Conservation (phyloP, 371 early-diverging fungal genomes). For the Mortierella sp. region DNA sequence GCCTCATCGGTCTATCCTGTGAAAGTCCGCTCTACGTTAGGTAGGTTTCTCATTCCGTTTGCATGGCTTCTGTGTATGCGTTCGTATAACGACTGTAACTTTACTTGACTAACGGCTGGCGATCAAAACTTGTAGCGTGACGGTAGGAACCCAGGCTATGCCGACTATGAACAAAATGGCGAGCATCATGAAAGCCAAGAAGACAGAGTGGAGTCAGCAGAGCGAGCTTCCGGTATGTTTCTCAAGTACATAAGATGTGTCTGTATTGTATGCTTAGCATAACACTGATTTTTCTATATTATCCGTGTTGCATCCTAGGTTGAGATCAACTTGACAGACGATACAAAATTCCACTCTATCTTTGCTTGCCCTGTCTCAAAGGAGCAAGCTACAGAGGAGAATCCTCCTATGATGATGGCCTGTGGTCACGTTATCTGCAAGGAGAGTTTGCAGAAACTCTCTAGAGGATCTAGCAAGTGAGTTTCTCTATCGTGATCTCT, state of each 20-base stretch:
- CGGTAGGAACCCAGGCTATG: slow-evolving; percentile 90
- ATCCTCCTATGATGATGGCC: slow-evolving; percentile 98
- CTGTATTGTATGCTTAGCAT: background rate
- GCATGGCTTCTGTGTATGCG: background rate
- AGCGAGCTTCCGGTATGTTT: slow-evolving; percentile 86
- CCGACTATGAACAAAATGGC: slow-evolving; percentile 93
- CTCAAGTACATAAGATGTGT: background rate
- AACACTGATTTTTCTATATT: background rate
- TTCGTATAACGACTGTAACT: background rate
- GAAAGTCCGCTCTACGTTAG: slow-evolving; percentile 85
- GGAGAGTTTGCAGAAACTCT: slow-evolving; percentile 88
- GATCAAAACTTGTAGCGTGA: slow-evolving; percentile 63
- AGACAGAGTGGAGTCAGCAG: slow-evolving; percentile 91
- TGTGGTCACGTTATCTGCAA: slow-evolving; percentile 98
- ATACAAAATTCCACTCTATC: slow-evolving; percentile 92
- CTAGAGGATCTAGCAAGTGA: slow-evolving; percentile 41
- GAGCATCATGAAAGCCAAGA: slow-evolving; percentile 84
- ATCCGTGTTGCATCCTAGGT: slow-evolving; percentile 51
- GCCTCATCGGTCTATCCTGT: slow-evolving; percentile 80
- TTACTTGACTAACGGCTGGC: background rate
- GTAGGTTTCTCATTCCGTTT: slow-evolving; percentile 49
- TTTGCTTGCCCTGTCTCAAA: slow-evolving; percentile 98
- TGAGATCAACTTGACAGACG: slow-evolving; percentile 87
- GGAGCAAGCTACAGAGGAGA: slow-evolving; percentile 92
- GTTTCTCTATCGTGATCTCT: background rate